A percentile compares a stretch with the other conserved stretches of the same genome.
These are phyloP conservation scores for Aaosphaeria arxii DNA, from an alignment of 2,329 filamentous ascomycete genomes.

Conservation along the genomic window DNA sequence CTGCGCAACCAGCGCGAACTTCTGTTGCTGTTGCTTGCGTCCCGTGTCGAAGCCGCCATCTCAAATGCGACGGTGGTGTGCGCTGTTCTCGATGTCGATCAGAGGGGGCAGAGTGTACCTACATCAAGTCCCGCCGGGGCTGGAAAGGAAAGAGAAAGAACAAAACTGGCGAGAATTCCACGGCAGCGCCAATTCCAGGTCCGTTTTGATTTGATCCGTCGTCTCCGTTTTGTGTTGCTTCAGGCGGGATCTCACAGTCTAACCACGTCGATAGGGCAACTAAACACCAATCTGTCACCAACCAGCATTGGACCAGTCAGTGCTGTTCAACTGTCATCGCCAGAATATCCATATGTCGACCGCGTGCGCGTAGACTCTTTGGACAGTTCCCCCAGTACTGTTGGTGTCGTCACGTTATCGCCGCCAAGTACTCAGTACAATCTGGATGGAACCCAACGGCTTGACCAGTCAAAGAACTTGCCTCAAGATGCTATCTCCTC, in stretches of 20 bases:
- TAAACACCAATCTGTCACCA: not conserved
- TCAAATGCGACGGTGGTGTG: slow-evolving; percentile 53
- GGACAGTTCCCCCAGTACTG: slow-evolving; percentile 16
- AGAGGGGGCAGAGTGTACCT: slow-evolving; percentile 47
- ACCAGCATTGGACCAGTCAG: not conserved
- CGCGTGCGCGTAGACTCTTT: slow-evolving; percentile 17
- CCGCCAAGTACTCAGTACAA: slow-evolving; percentile 26
- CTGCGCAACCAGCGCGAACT: slow-evolving; percentile 20
- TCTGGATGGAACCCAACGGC: slow-evolving; percentile 28
- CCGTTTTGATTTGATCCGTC: slow-evolving; percentile 3
- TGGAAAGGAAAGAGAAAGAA: slow-evolving; percentile 44
- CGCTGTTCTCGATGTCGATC: slow-evolving; percentile 49
- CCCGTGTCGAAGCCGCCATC: slow-evolving; percentile 50
- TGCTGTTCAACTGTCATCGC: slow-evolving; percentile 22
- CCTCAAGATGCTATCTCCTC: slow-evolving; percentile 28
- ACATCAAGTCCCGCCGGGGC: slow-evolving; percentile 52
- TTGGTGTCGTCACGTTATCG: slow-evolving; percentile 15
- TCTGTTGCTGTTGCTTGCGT: slow-evolving; percentile 49
- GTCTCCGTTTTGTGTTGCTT: not conserved
- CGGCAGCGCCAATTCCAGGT: slow-evolving; percentile 17
- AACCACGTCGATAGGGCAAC: not conserved
- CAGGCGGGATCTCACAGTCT: too few relatives aligned
- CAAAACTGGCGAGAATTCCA: slow-evolving; percentile 28
- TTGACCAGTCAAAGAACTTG: slow-evolving; percentile 26
- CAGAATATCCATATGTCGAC: slow-evolving; percentile 29